phyloP scores from a whole-genome alignment of 2,329 filamentous ascomycete genomes.

The Ilyonectria sp. region DNA sequence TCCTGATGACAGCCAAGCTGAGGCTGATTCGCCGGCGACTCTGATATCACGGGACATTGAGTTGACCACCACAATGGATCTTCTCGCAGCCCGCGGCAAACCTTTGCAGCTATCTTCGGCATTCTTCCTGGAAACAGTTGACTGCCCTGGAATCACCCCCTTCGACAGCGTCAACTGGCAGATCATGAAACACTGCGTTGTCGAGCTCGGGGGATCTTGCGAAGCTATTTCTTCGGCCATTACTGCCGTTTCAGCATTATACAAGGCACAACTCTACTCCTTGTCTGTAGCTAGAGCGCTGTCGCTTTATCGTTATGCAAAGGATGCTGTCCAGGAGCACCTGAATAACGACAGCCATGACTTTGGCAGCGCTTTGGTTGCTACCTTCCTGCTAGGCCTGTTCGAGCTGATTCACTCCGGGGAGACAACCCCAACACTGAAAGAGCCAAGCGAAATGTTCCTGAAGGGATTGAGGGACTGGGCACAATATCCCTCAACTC shows the following conservation, averaged over 20 bases:
- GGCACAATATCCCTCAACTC: neutral
- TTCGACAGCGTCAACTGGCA: slow-evolving; percentile 39
- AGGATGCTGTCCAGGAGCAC: neutral
- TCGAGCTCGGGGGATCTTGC: slow-evolving; percentile 17
- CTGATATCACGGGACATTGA: slow-evolving; percentile 42
- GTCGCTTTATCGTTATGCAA: slow-evolving; percentile 24
- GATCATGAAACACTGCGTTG: slow-evolving; percentile 26
- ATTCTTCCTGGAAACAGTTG: slow-evolving; percentile 39
- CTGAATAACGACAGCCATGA: slow-evolving; percentile 8
- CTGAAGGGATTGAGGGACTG: slow-evolving; percentile 17
- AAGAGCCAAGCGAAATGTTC: slow-evolving; percentile 22
- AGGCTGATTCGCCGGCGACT: slow-evolving; percentile 20
- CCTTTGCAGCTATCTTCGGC: slow-evolving; percentile 21
- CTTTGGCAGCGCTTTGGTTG: slow-evolving; percentile 19
- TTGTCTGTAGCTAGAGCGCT: slow-evolving; percentile 29
- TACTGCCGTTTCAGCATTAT: slow-evolving; percentile 32
- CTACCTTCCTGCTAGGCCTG: slow-evolving; percentile 35
- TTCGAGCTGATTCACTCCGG: slow-evolving; percentile 30
- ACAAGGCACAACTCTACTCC: slow-evolving; percentile 28
- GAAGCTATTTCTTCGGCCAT: slow-evolving; percentile 21
- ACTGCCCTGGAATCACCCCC: slow-evolving; percentile 36
- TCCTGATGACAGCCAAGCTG: neutral
- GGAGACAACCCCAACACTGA: slow-evolving; percentile 13
- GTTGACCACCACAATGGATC: slow-evolving; percentile 41
- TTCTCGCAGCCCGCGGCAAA: slow-evolving; percentile 24